A percentile compares a stretch with the other conserved stretches of the same genome.
These are phyloP conservation scores for Boletus holoroseus DNA, from an alignment of 1,284 basidiomycete species.

Conservation along the genomic window DNA sequence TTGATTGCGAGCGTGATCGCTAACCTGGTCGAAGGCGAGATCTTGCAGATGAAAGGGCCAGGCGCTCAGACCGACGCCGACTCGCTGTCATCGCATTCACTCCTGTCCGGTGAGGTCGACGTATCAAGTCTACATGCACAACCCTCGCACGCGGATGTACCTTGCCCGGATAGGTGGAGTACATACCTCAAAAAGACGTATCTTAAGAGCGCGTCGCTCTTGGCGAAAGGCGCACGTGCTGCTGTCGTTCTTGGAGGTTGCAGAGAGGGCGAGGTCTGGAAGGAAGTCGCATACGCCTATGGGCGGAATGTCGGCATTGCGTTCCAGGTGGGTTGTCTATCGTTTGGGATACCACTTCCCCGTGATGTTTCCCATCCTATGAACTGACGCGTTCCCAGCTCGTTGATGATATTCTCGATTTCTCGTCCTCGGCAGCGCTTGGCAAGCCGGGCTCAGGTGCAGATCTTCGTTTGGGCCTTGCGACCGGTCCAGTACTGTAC, in stretches of 20 bases:
- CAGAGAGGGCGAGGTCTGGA: slow-evolving; percentile 74
- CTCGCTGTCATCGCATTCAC: not conserved
- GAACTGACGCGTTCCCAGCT: slow-evolving; percentile 50
- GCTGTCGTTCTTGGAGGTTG: slow-evolving; percentile 89
- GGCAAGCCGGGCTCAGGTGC: slow-evolving; percentile 82
- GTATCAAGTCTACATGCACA: slow-evolving; percentile 18
- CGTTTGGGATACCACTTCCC: too few species aligned
- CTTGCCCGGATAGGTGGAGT: slow-evolving; percentile 61
- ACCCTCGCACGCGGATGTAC: slow-evolving; percentile 13
- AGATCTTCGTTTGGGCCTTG: slow-evolving; percentile 82
- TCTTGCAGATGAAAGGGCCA: slow-evolving; percentile 73
- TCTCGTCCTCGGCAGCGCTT: slow-evolving; percentile 60
- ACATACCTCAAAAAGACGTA: slow-evolving; percentile 93
- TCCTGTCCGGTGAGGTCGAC: slow-evolving; percentile 17
- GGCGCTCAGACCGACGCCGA: not conserved
- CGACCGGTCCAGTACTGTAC: slow-evolving; percentile 91
- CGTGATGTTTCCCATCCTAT: not conserved
- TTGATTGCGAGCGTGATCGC: slow-evolving; percentile 89
- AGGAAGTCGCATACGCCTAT: slow-evolving; percentile 92
- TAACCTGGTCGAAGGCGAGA: slow-evolving; percentile 95
- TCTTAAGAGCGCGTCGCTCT: slow-evolving; percentile 92
- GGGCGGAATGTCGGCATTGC: slow-evolving; percentile 89
- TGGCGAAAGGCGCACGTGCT: slow-evolving; percentile 90
- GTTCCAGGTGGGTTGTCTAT: slow-evolving; percentile 70
- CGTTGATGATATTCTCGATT: slow-evolving; percentile 89